These are phyloP conservation scores for Exophiala viscosa DNA, from an alignment of 2,329 filamentous ascomycete genomes.

Conservation along the genomic window DNA sequence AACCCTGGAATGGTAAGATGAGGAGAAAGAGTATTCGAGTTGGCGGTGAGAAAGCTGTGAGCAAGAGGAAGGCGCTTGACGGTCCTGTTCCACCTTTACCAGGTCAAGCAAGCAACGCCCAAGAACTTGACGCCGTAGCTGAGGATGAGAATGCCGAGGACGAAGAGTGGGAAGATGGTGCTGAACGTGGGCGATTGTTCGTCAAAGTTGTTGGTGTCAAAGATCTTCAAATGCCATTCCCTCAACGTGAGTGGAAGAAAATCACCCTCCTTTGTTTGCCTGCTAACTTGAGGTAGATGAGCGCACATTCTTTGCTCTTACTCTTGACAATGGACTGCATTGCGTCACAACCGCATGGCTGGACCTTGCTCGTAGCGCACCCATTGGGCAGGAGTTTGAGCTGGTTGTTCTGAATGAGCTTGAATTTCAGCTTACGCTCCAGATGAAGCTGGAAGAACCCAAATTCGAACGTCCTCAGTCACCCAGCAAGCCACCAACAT, in stretches of 20 bases:
- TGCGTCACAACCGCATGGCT: slow-evolving; percentile 96
- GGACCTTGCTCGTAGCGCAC: slow-evolving; percentile 83
- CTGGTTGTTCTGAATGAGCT: slow-evolving; percentile 94
- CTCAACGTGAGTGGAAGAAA: slow-evolving; percentile 67
- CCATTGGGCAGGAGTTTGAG: slow-evolving; percentile 97
- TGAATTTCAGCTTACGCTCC: slow-evolving; percentile 97
- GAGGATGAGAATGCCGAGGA: slow-evolving; percentile 65
- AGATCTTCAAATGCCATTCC: slow-evolving; percentile 85
- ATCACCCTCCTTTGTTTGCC: not conserved
- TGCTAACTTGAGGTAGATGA: slow-evolving; percentile 59
- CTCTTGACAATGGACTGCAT: slow-evolving; percentile 95
- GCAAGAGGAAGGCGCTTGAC: slow-evolving; percentile 57
- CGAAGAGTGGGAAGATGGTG: slow-evolving; percentile 63
- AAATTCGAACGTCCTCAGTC: slow-evolving; percentile 48
- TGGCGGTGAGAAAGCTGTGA: slow-evolving; percentile 49
- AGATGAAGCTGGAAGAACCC: slow-evolving; percentile 87
- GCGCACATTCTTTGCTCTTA: slow-evolving; percentile 89
- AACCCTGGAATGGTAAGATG: slow-evolving; percentile 86
- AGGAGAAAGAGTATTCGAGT: slow-evolving; percentile 63
- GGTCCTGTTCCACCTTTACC: slow-evolving; percentile 78
- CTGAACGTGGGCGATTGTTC: slow-evolving; percentile 85
- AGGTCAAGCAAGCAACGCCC: slow-evolving; percentile 77
- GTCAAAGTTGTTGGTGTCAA: slow-evolving; percentile 99
- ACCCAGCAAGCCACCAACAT: slow-evolving; percentile 44
- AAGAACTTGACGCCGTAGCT: slow-evolving; percentile 60